Percentiles rank a stretch among this genome's conserved stretches.
phyloP scores from a whole-genome alignment of 768 basidiomycete species.

The Auricularia auricula-judae region DNA sequence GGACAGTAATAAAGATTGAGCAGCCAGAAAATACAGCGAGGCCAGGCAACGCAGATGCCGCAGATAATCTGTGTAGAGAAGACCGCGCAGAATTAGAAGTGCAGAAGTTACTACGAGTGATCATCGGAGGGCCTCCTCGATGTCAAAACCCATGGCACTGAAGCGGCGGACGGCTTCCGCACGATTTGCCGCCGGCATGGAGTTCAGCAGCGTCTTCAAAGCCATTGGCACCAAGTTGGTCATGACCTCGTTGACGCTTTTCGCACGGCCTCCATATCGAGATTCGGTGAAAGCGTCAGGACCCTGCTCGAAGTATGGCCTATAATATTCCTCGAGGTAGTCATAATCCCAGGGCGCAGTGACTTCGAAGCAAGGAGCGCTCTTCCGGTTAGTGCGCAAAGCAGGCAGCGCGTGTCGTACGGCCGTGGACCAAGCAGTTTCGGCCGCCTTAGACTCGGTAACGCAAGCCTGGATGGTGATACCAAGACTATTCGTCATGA shows the following conservation, averaged over 20 bases:
- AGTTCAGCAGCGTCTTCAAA: not conserved
- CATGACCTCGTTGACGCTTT: not conserved
- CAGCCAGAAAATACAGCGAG: too few species aligned
- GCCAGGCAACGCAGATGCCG: too few species aligned
- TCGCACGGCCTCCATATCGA: not conserved
- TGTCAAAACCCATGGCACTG: not conserved
- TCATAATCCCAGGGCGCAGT: not conserved
- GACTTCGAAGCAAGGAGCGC: not conserved
- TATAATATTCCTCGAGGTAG: not conserved
- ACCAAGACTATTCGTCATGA: not conserved
- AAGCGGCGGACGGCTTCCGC: not conserved
- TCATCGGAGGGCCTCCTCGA: not conserved
- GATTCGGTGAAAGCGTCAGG: not conserved
- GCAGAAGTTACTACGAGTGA: too few species aligned
- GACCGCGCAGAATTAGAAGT: too few species aligned
- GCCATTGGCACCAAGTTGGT: not conserved
- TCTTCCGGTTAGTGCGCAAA: not conserved
- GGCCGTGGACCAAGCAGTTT: not conserved
- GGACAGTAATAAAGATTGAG: too few species aligned
- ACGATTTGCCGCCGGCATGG: not conserved
- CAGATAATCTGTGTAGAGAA: too few species aligned
- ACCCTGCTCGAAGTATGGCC: not conserved
- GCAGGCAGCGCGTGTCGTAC: not conserved
- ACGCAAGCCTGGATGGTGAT: not conserved
- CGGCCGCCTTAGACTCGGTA: not conserved